Conservation (phyloP, 139 green algal species). For the Ettlia oleoabundans region DNA sequence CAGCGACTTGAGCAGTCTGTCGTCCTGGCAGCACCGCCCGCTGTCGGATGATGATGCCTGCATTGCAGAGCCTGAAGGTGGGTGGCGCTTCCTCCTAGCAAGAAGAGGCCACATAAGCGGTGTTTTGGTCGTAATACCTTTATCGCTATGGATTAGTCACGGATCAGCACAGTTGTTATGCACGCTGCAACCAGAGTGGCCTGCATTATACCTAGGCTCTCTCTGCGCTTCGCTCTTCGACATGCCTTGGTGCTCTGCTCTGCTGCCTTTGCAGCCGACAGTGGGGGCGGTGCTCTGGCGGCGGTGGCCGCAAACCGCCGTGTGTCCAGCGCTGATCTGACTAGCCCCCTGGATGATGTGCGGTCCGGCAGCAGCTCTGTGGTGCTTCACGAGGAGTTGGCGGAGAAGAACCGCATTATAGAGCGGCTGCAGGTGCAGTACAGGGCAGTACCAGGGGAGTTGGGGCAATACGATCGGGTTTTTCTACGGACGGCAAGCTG, state of each 20-base stretch:
- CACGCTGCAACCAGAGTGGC: too few relatives aligned
- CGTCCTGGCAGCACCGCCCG: conserved; percentile 10
- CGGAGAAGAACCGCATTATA: conserved; percentile 29
- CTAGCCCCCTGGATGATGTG: background rate
- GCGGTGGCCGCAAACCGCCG: background rate
- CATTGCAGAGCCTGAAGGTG: background rate
- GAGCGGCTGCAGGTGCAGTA: conserved; percentile 31
- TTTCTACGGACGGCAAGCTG: too few relatives aligned
- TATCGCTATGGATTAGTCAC: too few relatives aligned
- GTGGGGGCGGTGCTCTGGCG: background rate
- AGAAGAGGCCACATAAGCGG: too few relatives aligned
- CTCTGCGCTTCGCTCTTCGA: too few relatives aligned
- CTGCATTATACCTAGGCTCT: too few relatives aligned
- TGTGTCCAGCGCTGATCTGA: conserved; percentile 4
- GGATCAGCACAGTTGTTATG: too few relatives aligned
- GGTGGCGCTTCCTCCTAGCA: background rate
- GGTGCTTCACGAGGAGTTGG: conserved; percentile 20
- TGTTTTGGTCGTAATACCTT: too few relatives aligned
- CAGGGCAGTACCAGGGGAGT: too few relatives aligned
- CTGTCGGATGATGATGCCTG: conserved; percentile 2
- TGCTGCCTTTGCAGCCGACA: conserved; percentile 6
- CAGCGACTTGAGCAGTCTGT: background rate
- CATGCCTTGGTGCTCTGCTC: background rate
- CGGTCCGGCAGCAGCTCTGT: conserved; percentile 9
- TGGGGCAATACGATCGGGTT: too few relatives aligned